Percentiles rank a stretch among this genome's conserved stretches.
Evolutionary conservation across 805 yeast species (phyloP).

Genomic region (Cyberlindnera samutprakarnensis): DNA sequence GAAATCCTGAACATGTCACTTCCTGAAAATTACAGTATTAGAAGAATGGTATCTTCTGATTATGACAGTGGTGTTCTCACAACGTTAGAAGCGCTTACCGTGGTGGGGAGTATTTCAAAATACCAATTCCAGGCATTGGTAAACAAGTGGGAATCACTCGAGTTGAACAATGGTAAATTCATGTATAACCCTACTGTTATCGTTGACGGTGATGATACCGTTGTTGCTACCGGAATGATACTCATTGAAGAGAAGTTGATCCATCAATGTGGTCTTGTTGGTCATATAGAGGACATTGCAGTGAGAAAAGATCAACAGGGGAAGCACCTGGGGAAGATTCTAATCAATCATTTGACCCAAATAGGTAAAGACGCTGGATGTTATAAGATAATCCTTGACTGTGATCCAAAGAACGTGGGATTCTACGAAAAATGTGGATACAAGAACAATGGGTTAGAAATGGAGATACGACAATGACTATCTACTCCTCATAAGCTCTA

Average conservation of each 20-base stretch:
- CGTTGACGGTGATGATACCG: conserved; percentile 31
- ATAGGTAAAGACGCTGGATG: conserved; percentile 60
- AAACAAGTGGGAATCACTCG: conserved; percentile 46
- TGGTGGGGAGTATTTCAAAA: conserved; percentile 65
- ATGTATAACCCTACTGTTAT: conserved; percentile 70
- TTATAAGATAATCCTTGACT: conserved; percentile 85
- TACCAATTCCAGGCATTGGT: conserved; percentile 44
- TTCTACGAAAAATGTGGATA: conserved; percentile 90
- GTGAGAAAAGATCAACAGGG: conserved; percentile 76
- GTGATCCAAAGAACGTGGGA: conserved; percentile 71
- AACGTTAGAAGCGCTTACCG: conserved; percentile 63
- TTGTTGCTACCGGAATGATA: conserved; percentile 82
- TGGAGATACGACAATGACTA: conserved; percentile 42
- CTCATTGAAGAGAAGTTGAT: conserved; percentile 76
- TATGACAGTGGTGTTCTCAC: conserved; percentile 53
- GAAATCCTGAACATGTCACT: too few relatives aligned
- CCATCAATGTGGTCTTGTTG: conserved; percentile 78
- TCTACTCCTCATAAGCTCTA: neutral
- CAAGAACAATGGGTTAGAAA: conserved; percentile 56
- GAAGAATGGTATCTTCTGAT: conserved; percentile 51
- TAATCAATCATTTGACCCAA: conserved; percentile 55
- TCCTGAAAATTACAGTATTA: conserved; percentile 64
- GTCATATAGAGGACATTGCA: conserved; percentile 94
- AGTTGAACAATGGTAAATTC: conserved; percentile 15
- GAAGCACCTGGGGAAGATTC: conserved; percentile 60